Evolutionary conservation across 2,329 filamentous ascomycete species (phyloP), one percentile per base, ranked within the genome.

Genomic region (Cercospora sojina): DNA sequence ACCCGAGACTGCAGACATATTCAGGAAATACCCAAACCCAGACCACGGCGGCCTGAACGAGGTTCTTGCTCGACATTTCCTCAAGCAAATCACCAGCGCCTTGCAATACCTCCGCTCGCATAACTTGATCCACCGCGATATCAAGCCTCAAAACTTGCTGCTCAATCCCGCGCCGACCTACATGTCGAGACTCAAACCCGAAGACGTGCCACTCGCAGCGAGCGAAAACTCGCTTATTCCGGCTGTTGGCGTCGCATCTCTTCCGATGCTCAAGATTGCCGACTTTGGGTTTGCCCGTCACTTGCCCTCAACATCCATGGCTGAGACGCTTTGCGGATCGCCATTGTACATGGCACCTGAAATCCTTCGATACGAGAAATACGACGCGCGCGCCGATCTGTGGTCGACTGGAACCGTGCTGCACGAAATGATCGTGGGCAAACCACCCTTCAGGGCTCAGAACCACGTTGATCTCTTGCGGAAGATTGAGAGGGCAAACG

Each of bases 291-390:
- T 99, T 77, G 95, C 95, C 64, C 89, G 95, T 64, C 92, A 96
- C 64, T 82, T 99, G 58, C 94, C 95, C 1, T 89, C 91, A 7
- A 96, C 94, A 0, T 94, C 93, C 5, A 85, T 99, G 69, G 95
- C 95, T 10, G 95, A 99, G 78, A 99, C 95, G 0, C 87, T 99
- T 0, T 99, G 95, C 78, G 95, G 95, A 18, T 98, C 95, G 12
- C 95, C 95, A 9, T 83, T 99, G 27, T 99, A 99, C 81, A 99
- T 99, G 95, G 95, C 95, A 0, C 95, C 95, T 3, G 95, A 99
- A 81, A 99, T 99, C 70, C 83, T 99, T 69, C 89, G 93, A 67
- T 99, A 98, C 75, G 93, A 99, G 78, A 94, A 94, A 75, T 99
- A 99, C 79, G 94, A 97, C 80, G 92, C 94, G 70, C 96, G 96